Evolutionary conservation across 805 yeast genomes (phyloP).

Genomic region (Nadsonia fulvescens): DNA sequence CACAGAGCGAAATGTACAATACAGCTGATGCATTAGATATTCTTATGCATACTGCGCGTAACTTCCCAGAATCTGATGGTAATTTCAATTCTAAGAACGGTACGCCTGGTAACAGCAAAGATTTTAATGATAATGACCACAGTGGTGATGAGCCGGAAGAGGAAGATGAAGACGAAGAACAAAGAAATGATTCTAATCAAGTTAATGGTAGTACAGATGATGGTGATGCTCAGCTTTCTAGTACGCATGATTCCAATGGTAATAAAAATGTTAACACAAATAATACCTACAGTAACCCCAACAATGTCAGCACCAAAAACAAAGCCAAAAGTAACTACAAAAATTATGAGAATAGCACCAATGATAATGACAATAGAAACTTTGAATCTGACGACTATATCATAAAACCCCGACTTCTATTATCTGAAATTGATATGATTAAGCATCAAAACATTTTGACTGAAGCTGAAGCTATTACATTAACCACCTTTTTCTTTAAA

Average conservation of each 20-base stretch:
- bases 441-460: conserved; percentile 33
- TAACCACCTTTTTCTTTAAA: conserved; percentile 34
- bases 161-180: too few relatives aligned
- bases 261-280: too few relatives aligned
- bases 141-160: not conserved
- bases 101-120: too few relatives aligned
- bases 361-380: not conserved
- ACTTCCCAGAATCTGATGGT: conserved; percentile 19
- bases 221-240: too few relatives aligned
- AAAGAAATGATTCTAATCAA: too few relatives aligned
- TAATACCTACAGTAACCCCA: conserved; percentile 2
- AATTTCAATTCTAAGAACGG: too few relatives aligned
- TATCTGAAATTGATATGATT: conserved; percentile 49
- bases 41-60: conserved; percentile 20
- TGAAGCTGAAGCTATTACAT: conserved; percentile 22
- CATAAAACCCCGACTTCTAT: conserved; percentile 4
- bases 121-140: too few relatives aligned
- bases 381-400: conserved; percentile 2
- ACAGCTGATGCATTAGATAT: conserved; percentile 23
- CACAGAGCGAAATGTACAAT: conserved; percentile 17
- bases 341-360: not conserved
- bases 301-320: not conserved
- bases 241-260: too few relatives aligned
- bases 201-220: too few relatives aligned
- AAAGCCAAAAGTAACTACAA: not conserved